These are phyloP conservation scores for Candida xyloterini DNA, from an alignment of 805 yeast genomes.

Conservation along the genomic window DNA sequence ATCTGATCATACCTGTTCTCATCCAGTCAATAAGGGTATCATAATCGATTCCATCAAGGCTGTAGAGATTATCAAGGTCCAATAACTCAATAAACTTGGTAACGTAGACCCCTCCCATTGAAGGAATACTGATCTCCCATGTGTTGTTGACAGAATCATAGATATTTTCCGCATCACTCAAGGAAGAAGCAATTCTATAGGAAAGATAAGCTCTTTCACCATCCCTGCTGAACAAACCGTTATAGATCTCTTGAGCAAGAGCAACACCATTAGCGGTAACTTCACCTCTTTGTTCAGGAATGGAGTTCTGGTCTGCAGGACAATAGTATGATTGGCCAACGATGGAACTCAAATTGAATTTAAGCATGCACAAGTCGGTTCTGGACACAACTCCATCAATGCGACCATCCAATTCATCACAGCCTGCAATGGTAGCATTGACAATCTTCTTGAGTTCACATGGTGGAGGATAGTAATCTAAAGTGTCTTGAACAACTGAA, in stretches of 20 bases:
- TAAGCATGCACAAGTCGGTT: constrained; percentile 7
- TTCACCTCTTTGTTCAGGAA: constrained; percentile 7
- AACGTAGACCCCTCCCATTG: constrained; percentile 6
- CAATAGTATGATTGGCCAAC: constrained; percentile 9
- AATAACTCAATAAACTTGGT: constrained; percentile 5
- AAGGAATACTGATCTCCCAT: constrained; percentile 5
- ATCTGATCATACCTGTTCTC: constrained; percentile 5
- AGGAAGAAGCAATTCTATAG: constrained; percentile 3
- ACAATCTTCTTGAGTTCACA: constrained; percentile 8
- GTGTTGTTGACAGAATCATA: constrained; percentile 3
- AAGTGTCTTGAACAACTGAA: constrained; percentile 6
- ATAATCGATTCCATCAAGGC: constrained; percentile 7
- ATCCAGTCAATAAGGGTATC: constrained; percentile 12
- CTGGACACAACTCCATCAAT: constrained; percentile 10
- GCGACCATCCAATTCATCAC: constrained; percentile 11
- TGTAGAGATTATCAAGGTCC: constrained; percentile 2
- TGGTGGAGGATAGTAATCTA: constrained; percentile 8
- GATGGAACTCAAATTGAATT: constrained; percentile 3
- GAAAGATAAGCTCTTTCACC: constrained; percentile 11
- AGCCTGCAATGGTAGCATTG: constrained; percentile 7
- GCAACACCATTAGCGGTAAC: constrained; percentile 7
- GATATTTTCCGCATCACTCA: constrained; percentile 2
- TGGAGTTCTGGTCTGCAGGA: not conserved
- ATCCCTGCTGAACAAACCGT: constrained; percentile 2
- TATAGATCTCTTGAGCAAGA: constrained; percentile 2